Evolutionary conservation across 805 yeast genomes (phyloP).

Genomic region (Zygotorulaspora sp.): DNA sequence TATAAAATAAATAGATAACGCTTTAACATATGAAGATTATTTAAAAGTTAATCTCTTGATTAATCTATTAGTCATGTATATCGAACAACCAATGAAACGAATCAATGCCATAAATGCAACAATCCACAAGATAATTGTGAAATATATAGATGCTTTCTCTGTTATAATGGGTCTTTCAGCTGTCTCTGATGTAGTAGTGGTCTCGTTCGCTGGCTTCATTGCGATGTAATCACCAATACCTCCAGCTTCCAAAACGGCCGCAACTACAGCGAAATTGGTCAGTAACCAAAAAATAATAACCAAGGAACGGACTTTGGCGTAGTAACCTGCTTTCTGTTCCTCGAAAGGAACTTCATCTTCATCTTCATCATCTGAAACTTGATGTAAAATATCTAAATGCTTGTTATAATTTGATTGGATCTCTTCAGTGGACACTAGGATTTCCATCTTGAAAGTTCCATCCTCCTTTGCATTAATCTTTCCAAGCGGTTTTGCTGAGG

Average conservation of each 20-base stretch:
- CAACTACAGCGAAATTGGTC: slow-evolving; percentile 75
- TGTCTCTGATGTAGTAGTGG: slow-evolving; percentile 13
- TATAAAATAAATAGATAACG: neutral
- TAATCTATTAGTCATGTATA: slow-evolving; percentile 46
- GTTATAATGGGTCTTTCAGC: slow-evolving; percentile 27
- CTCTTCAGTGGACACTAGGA: slow-evolving; percentile 72
- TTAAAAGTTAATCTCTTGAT: slow-evolving; percentile 22
- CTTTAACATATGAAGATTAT: neutral
- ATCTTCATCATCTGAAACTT: slow-evolving; percentile 35
- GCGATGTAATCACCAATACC: slow-evolving; percentile 52
- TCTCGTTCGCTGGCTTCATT: slow-evolving; percentile 18
- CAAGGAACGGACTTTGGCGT: slow-evolving; percentile 83
- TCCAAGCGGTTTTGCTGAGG: slow-evolving; percentile 70
- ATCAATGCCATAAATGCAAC: slow-evolving; percentile 88
- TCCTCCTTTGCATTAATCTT: slow-evolving; percentile 67
- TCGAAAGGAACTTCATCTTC: slow-evolving; percentile 37
- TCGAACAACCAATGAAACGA: slow-evolving; percentile 69
- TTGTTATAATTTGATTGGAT: slow-evolving; percentile 69
- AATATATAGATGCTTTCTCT: slow-evolving; percentile 57
- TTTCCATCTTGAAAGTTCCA: slow-evolving; percentile 62
- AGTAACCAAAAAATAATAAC: slow-evolving; percentile 89
- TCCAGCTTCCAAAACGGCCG: slow-evolving; percentile 79
- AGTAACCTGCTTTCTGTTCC: slow-evolving; percentile 71
- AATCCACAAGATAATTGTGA: slow-evolving; percentile 84
- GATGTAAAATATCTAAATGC: slow-evolving; percentile 55